Evolutionary conservation across 441 rosid genomes (phyloP).

Genomic region (Brassica balearica): DNA sequence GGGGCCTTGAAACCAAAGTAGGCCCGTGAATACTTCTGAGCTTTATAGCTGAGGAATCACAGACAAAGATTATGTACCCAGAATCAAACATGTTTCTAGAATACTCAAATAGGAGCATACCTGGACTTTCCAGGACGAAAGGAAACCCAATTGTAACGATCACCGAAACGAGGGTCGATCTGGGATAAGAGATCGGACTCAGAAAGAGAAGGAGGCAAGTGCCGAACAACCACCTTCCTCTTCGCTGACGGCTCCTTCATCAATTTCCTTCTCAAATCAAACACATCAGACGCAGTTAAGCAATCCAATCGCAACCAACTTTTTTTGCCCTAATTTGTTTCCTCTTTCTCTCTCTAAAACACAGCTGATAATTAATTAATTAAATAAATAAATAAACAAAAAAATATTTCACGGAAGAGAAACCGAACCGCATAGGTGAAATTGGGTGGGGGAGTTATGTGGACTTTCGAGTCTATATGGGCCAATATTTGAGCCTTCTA

Average conservation of each 20-base stretch:
- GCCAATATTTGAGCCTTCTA: too few species aligned
- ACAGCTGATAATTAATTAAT: too few species aligned
- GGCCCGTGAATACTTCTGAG: conserved; percentile 68
- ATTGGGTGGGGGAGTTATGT: too few species aligned
- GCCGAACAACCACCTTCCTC: conserved; percentile 68
- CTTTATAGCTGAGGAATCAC: conserved; percentile 56
- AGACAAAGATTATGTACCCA: too few species aligned
- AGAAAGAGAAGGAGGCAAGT: conserved; percentile 69
- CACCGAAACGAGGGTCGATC: conserved; percentile 55
- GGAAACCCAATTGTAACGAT: conserved; percentile 59
- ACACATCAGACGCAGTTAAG: conserved; percentile 30
- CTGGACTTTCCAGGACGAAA: conserved; percentile 62
- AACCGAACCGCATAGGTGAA: too few species aligned
- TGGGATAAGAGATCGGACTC: conserved; percentile 60
- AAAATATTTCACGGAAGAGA: too few species aligned
- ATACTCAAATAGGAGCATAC: conserved; percentile 42
- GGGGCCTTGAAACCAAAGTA: conserved; percentile 70
- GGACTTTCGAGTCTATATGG: too few species aligned
- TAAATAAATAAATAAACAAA: too few species aligned
- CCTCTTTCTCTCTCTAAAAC: too few species aligned
- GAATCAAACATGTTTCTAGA: not conserved
- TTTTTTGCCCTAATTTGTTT: too few species aligned
- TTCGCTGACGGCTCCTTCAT: conserved; percentile 59
- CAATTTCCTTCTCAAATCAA: conserved; percentile 11
- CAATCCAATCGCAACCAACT: too few species aligned